A percentile compares a stretch with the other conserved stretches of the same genome.
phyloP scores from a whole-genome alignment of 2,329 filamentous ascomycete genomes.

The Hypoxylon sp. region DNA sequence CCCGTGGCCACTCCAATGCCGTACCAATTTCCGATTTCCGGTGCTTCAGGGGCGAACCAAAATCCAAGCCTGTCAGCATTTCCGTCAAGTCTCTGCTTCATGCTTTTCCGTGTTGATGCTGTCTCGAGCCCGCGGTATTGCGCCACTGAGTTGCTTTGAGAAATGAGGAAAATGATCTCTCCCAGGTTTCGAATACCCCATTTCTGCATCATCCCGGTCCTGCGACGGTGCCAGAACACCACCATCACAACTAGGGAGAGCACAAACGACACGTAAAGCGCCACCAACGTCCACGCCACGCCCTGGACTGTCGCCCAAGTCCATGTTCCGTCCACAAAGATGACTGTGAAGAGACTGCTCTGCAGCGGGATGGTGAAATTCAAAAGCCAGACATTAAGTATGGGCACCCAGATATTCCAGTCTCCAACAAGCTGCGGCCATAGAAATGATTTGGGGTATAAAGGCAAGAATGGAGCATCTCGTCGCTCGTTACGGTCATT shows the following conservation, averaged over 20 bases:
- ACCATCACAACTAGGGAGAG: conserved; percentile 71
- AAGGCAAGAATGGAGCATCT: conserved; percentile 75
- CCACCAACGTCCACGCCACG: conserved; percentile 83
- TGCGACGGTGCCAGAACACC: conserved; percentile 74
- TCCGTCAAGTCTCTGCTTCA: conserved; percentile 69
- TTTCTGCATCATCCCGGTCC: conserved; percentile 76
- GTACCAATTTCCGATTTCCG: conserved; percentile 78
- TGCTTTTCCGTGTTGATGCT: conserved; percentile 65
- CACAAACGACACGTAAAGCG: conserved; percentile 78
- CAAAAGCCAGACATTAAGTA: conserved; percentile 80
- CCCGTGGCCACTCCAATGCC: conserved; percentile 52
- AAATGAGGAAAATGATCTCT: conserved; percentile 83
- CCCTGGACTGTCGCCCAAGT: conserved; percentile 84
- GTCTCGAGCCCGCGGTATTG: conserved; percentile 81
- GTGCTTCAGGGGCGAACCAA: conserved; percentile 79
- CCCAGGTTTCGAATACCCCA: conserved; percentile 90
- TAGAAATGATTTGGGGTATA: conserved; percentile 79
- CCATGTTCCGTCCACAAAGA: conserved; percentile 73
- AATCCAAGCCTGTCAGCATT: conserved; percentile 84
- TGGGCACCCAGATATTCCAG: conserved; percentile 75
- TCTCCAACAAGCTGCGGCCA: conserved; percentile 74
- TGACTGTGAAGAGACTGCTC: conserved; percentile 80
- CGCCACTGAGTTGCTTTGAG: conserved; percentile 82
- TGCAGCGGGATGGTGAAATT: conserved; percentile 87
- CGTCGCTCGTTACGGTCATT: conserved; percentile 71